Conservation (phyloP, 139 green algal species). For the Raphidocelis subcapitata region DNA sequence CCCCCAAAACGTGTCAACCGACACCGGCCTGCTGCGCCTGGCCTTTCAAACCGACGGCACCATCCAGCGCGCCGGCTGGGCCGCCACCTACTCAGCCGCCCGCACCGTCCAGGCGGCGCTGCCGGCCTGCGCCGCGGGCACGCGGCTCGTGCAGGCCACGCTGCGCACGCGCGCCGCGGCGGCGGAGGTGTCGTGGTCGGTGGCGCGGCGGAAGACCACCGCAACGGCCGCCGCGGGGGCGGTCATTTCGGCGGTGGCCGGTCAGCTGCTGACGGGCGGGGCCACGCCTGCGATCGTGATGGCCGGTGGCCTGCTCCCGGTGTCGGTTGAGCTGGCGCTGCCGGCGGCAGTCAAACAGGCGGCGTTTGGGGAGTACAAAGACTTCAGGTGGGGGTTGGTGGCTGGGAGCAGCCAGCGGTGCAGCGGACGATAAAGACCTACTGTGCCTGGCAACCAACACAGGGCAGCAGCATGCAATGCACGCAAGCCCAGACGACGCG, state of each 20-base stretch:
- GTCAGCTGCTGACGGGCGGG: not conserved
- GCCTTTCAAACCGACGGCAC: slow-evolving; percentile 31
- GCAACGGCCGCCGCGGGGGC: too few relatives aligned
- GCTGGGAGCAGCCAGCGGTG: too few relatives aligned
- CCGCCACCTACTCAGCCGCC: slow-evolving; percentile 24
- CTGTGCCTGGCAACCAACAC: too few relatives aligned
- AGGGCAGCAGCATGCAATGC: too few relatives aligned
- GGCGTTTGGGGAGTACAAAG: slow-evolving; percentile 8
- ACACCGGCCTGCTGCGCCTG: slow-evolving; percentile 28
- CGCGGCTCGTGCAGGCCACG: slow-evolving; percentile 13
- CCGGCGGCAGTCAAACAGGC: not conserved
- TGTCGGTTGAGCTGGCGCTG: not conserved
- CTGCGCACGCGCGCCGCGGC: slow-evolving; percentile 25
- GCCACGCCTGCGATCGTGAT: not conserved
- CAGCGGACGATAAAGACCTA: too few relatives aligned
- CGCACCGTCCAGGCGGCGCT: not conserved
- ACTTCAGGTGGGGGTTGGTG: too few relatives aligned
- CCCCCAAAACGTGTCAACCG: not conserved
- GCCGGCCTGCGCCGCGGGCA: slow-evolving; percentile 10
- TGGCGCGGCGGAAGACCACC: not conserved
- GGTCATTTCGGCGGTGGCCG: not conserved
- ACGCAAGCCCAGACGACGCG: too few relatives aligned
- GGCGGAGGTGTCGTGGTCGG: slow-evolving; percentile 26
- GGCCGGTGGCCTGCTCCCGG: slow-evolving; percentile 2
- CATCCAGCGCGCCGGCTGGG: slow-evolving; percentile 23